Base-by-base conservation (phyloP, 2,329 filamentous ascomycete species). In the Aspergillus ustus region DNA sequence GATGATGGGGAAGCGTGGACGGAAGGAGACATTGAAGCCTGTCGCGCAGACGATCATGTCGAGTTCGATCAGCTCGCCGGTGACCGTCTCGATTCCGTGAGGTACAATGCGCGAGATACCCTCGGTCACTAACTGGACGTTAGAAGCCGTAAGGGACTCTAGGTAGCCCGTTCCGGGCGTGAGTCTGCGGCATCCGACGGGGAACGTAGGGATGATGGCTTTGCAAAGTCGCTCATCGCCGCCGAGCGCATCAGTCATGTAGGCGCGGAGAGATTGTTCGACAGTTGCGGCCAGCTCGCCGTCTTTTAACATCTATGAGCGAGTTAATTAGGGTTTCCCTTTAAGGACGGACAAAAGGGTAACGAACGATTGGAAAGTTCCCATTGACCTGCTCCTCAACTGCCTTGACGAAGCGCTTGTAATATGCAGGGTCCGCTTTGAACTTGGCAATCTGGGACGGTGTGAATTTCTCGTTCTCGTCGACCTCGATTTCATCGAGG, bases 1-100 rank as follows among this genome's bases (percentile, higher is more conserved):
- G 6, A 57, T 31, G 11, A 57, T 37, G 17, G 43, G 53, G 19
- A 49, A 57, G 20, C 53, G 53, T 15, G 44, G 53, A 34, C 28
- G 13, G 53, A 49, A 57, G 19, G 53, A 57, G 20, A 57, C n/a
- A 37, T 57, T 44, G 34, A 57, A 57, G 13, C 53, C 53, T 4
- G 53, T 57, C 19, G 53, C 53, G 19, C 44, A 60, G 17, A 60
- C 43, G 25, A 43, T 40, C 4, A 44, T 50, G 49, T 37, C 57
- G 20, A 60, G 8, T 20, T 43, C 17, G 31, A 60, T 37, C 7
- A 50, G 11, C 20, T 22, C 37, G 25, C 49, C 29, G 13, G 48
- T 58, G 20, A 7, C 29, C 13, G 29, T 19, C n/a, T 52, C 46
- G 20, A 61, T 55, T 34, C 59, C 58, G 54, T 55, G 8, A 11